Base-by-base conservation (phyloP, 176 grass and related monocot species). In the Raddia distichophylla region DNA sequence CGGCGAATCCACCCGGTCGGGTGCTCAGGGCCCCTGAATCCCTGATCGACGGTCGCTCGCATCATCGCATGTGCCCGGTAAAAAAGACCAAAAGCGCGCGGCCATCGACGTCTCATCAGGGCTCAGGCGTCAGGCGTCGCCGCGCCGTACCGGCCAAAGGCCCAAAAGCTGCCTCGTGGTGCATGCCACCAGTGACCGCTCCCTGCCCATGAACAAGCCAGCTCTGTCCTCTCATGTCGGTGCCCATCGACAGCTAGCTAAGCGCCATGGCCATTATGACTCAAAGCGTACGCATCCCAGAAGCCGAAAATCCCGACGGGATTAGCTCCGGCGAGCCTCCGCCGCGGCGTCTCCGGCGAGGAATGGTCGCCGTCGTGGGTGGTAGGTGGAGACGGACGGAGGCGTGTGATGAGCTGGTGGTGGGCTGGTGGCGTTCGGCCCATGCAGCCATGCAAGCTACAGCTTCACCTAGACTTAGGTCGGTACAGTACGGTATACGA, bases 131-230 rank as follows among this genome's bases (percentile, higher is more conserved):
- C 80, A 82, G 53, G 47, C 27, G 68, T 17, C 58, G 9, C 4
- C 58, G 9, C 4, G 17, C 58, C 57, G 68, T 73, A 63, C 19
- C 69, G 1, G 13, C 49, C 70, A 65, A 78, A 76, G 37, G 75
- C 42, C 49, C 70, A 65, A 78, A 76, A 52, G 75, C 42, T n/a
- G 20, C 8, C 8, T 22, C 37, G 37, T 40, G 37, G 37, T 40
- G 37, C 37, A 40, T 40, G 37, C 37, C 37, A 40, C 37, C 37
- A 1, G 37, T 5, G 37, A 5, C 37, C 37, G 37, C 37, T 40
- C 37, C 37, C 37, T 40, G 37, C 37, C 2, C 37, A 40, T 40
- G 37, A 40, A 40, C 37, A 40, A 40, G 37, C 37, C 37, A 40
- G 37, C 37, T 40, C 37, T 40, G 37, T 40, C 37, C 37, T 40